These are phyloP conservation scores for Phytophthora constricta DNA, from an alignment of 352 stramenopile species.

Conservation along the genomic window DNA sequence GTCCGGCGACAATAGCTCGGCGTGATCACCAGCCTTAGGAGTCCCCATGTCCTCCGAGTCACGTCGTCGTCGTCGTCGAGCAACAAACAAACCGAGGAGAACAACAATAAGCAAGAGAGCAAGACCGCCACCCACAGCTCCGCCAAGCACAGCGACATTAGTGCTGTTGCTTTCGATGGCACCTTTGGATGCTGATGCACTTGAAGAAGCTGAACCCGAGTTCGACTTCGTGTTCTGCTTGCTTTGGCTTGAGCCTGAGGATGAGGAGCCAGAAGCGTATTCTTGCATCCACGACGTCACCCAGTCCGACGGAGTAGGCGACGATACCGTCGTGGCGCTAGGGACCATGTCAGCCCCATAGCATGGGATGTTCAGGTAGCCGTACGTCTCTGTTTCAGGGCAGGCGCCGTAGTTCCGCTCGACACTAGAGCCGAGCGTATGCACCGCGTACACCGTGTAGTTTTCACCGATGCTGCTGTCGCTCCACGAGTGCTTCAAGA, in stretches of 20 bases:
- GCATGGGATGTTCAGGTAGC: constrained; percentile 37
- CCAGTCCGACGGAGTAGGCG: constrained; percentile 28
- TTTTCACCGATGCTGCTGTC: constrained; percentile 2
- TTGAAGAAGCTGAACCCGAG: not conserved
- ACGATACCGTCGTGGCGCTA: not conserved
- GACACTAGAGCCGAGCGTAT: constrained; percentile 9
- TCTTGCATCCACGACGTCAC: constrained; percentile 30
- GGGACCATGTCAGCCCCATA: constrained; percentile 20
- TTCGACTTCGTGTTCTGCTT: not conserved
- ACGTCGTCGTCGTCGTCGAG: constrained; percentile 9
- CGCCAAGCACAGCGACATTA: constrained; percentile 21
- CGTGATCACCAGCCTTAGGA: constrained; percentile 11
- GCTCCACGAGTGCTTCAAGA: constrained; percentile 29
- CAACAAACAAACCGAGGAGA: constrained; percentile 19
- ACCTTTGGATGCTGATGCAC: not conserved
- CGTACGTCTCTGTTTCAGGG: constrained; percentile 18
- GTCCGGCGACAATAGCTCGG: constrained; percentile 20
- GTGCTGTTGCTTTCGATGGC: not conserved
- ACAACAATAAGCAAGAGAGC: constrained; percentile 24
- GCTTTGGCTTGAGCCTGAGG: not conserved
- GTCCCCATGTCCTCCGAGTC: constrained; percentile 11
- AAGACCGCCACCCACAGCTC: constrained; percentile 20
- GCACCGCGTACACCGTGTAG: constrained; percentile 34
- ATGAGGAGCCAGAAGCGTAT: constrained; percentile 1
- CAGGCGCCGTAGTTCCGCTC: constrained; percentile 30